A percentile compares a stretch with the other conserved stretches of the same genome.
Evolutionary conservation across 768 basidiomycete species (phyloP).

Genomic region (Kwoniella heveanensis): DNA sequence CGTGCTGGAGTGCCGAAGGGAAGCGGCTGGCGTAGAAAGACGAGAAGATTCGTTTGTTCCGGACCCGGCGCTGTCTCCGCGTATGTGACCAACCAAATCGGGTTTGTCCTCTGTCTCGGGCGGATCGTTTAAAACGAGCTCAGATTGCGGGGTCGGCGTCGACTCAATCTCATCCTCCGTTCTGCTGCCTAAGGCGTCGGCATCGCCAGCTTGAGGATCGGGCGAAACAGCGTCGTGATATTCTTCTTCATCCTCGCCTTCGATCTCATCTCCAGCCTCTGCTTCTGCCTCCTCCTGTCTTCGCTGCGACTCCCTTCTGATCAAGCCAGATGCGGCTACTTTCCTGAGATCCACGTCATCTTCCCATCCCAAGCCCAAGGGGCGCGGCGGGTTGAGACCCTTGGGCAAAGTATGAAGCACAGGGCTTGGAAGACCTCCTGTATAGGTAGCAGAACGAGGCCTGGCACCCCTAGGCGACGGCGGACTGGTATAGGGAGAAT

Average conservation of each 20-base stretch:
- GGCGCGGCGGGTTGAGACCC: slow-evolving; percentile 7
- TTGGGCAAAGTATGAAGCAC: not conserved
- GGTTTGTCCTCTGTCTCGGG: slow-evolving; percentile 3
- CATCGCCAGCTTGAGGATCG: not conserved
- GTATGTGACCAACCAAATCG: slow-evolving; percentile 15
- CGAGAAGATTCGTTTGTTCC: slow-evolving; percentile 33
- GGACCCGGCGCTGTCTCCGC: slow-evolving; percentile 35
- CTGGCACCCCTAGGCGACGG: slow-evolving; percentile 17
- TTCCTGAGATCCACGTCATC: slow-evolving; percentile 33
- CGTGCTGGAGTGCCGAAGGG: slow-evolving; percentile 17
- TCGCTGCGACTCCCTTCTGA: slow-evolving; percentile 20
- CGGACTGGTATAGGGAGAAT: slow-evolving; percentile 9
- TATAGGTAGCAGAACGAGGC: slow-evolving; percentile 48
- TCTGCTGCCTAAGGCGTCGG: not conserved
- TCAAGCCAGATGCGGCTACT: slow-evolving; percentile 26
- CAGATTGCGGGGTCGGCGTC: slow-evolving; percentile 8
- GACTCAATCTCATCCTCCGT: not conserved
- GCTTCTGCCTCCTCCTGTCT: slow-evolving; percentile 22
- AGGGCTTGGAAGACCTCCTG: slow-evolving; percentile 15
- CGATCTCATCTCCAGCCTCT: slow-evolving; percentile 11
- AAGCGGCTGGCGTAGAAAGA: slow-evolving; percentile 27
- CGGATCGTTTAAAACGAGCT: not conserved
- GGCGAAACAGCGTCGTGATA: slow-evolving; percentile 20
- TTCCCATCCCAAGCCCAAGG: slow-evolving; percentile 31
- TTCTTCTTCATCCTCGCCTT: slow-evolving; percentile 18